Base-by-base conservation (phyloP, 2,329 filamentous ascomycete species). In the Aspergillus amoenus region DNA sequence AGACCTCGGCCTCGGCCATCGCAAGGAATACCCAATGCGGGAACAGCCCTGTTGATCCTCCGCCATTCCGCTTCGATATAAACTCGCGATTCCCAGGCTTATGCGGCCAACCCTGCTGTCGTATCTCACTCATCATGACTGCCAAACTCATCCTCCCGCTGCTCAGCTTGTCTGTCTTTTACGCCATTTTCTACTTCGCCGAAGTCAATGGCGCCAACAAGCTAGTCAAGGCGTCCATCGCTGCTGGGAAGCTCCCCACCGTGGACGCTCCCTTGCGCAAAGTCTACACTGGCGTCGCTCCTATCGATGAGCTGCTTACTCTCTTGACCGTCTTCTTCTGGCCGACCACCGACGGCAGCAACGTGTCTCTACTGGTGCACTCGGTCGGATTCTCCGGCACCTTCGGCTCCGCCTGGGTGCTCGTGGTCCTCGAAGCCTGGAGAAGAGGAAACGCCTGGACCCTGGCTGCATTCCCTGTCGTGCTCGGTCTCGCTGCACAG, bases 351-450 rank as follows among this genome's bases (percentile, higher is more conserved):
- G 74, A 77, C 57, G 76, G 75, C 7, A 70, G 68, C 41, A 67
- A 70, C 24, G 67, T 73, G 0, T 67, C 68, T 13, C 61, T 76
- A 7, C 62, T 69, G 1, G 62, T 78, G 9, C 73, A 76, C 42
- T 69, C 73, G 4, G 60, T 76, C 13, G 69, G 68, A 5, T 76
- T 79, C 22, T 73, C 73, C 4, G 74, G 74, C 5, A 73, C 76
- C 3, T 73, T 78, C 48, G 73, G 73, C 4, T 71, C 74, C 3
- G 68, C 74, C n/a, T 79, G 75, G 75, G 65, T 72, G 5, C 59
- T 79, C 42, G 65, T 82, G 22, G 67, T 73, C 2, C 67, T 81
- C 55, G 80, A 82, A 61, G 70, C 76, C 11, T 73, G 78, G 67
- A 70, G 80, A 42, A 64, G 63, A 17, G 79, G 78, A 0, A 81